Evolutionary conservation across 495 filamentous ascomycete genomes (phyloP), one percentile per base, ranked within the genome.

Genomic region (Tuber brumale): DNA sequence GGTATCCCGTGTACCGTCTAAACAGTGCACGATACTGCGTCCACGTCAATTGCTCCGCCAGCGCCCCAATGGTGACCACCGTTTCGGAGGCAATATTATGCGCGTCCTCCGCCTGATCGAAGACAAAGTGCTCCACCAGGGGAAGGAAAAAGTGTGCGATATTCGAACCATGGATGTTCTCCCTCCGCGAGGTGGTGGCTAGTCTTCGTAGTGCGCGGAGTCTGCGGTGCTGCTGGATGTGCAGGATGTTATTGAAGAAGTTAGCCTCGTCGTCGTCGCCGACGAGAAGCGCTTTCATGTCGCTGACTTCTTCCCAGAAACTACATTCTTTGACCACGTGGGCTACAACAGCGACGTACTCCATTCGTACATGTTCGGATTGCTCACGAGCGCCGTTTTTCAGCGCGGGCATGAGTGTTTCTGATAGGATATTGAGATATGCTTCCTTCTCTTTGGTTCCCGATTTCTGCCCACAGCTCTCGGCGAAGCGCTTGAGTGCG

Each of bases 201-300:
- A 99, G 85, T 70, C 92, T 86, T 69, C 92, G 91, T 37, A 98
- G 84, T 16, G 96, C 95, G 75, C 93, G 89, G 41, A 95, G 88
- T 77, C 96, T 92, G 78, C 94, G 90, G 74, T 95, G 92, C 69
- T 94, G 91, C 76, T 97, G 96, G 70, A 96, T 95, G 75, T 96
- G 93, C 21, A 98, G 87, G 61, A 97, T 89, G 77, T 97, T 97
- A 84, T 86, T 92, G 85, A 98, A 98, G 85, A 98, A 97, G 12
- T 92, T 95, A 3, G 94, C 92, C 81, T 97, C 93, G 57, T 97
- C 90, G 69, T 97, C 95, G 72, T 91, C 89, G 3, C 87, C 89
- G 46, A 91, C 89, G 45, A 95, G 88, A 37, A 99, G 87, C 0
- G 86, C 86, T 71, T 88, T 86, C 86, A 98, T 89, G 82, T 97